Conservation (phyloP, 2,329 filamentous ascomycete genomes). For the Claviceps paspali region DNA sequence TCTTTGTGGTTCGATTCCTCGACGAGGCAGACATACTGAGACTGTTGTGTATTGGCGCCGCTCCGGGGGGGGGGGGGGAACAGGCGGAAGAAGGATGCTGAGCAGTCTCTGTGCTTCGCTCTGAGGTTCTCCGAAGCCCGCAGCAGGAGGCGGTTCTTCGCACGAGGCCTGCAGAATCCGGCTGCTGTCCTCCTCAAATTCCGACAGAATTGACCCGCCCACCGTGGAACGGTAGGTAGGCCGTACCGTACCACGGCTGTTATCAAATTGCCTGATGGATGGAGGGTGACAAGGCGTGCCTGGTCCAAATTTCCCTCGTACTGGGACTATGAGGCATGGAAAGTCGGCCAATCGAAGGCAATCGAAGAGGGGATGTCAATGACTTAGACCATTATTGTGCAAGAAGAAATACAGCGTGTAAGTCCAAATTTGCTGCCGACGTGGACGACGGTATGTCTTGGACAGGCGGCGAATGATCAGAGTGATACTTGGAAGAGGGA, state of each 20-base stretch:
- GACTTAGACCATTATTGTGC: conserved; percentile 4
- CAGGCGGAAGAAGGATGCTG: conserved; percentile 13
- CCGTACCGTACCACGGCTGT: conserved; percentile 24
- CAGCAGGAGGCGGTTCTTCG: conserved; percentile 10
- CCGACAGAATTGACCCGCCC: conserved; percentile 10
- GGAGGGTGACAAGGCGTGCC: conserved; percentile 3
- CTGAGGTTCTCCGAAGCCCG: conserved; percentile 7
- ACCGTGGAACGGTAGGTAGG: conserved; percentile 25
- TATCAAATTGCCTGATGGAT: conserved; percentile 12
- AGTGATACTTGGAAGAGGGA: background rate
- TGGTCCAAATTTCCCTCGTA: conserved; percentile 5
- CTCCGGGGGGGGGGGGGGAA: conserved; percentile 11
- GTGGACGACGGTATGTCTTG: background rate
- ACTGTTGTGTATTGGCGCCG: conserved; percentile 17
- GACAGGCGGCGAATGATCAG: background rate
- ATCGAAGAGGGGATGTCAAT: background rate
- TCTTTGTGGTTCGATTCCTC: conserved; percentile 44
- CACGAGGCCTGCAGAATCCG: conserved; percentile 10
- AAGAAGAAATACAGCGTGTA: background rate
- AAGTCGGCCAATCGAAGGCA: background rate
- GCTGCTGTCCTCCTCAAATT: conserved; percentile 6
- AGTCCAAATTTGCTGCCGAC: background rate
- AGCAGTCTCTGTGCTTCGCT: conserved; percentile 6
- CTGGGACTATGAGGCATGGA: background rate
- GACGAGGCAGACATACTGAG: conserved; percentile 36